Evolutionary conservation across 2,329 filamentous ascomycete genomes (phyloP), one percentile per base, ranked within the genome.

Genomic region (Curvularia hawaiiensis): DNA sequence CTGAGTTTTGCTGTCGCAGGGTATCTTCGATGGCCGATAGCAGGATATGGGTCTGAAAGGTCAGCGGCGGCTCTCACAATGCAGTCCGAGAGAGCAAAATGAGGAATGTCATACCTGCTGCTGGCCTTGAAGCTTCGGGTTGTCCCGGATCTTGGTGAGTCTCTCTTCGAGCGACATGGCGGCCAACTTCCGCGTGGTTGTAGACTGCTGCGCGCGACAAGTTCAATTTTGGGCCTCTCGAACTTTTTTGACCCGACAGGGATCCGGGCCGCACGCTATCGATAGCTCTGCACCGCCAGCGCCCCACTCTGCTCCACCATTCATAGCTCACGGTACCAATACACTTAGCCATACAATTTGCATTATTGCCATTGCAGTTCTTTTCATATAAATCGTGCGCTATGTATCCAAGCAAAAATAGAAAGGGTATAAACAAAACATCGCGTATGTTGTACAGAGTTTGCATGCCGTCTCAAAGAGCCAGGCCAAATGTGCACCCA

Each of bases 111-210:
- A 5, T 81, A 95, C 92, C 85, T 93, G 92, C 78, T 96, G 88
- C 80, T 97, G 93, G 77, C 91, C 97, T 79, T 98, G 91, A 71
- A 97, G 87, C 79, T 96, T 97, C 55, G 95, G 95, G 75, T 91
- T 79, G 66, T 79, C 95, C 79, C 95, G 91, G 78, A 98, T 97
- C 85, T 96, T 97, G 81, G 94, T 91, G 76, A 99, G 87, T 83
- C 92, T 96, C 83, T 97, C 94, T 77, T 90, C 88, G 41, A 98
- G 81, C 78, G 87, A 86, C 80, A 80, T 80, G 62, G 62, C 67
- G 69, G 61, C 62, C 61, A 50, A 41, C 47, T 59, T 62, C 62
- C 50, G 63, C 51, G 60, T 59, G 51, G 67, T 62, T 54, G 59
- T 54, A 22, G 18, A 46, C 45, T 49, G 24, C n/a, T 28, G 38